Evolutionary conservation across 2,329 filamentous ascomycete genomes (phyloP).

Genomic region (Exophiala aquamarina): DNA sequence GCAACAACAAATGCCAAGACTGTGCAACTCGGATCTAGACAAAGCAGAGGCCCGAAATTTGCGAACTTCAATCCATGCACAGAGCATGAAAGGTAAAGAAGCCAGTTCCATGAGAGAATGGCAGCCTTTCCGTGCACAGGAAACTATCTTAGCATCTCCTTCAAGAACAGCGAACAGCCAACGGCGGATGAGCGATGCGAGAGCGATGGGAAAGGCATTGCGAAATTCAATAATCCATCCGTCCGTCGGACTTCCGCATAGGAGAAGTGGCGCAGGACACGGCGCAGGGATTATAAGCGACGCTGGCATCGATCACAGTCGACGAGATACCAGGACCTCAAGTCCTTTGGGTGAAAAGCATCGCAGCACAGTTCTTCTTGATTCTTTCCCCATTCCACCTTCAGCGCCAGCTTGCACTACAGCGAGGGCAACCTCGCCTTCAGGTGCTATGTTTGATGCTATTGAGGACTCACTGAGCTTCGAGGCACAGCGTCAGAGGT

Average conservation of each 20-base stretch:
- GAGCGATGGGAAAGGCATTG: no score
- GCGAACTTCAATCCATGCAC: no score
- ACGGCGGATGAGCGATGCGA: no score
- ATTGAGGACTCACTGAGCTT: slow-evolving; percentile 10
- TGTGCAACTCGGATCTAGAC: no score
- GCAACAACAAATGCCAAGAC: no score
- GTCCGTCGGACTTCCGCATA: slow-evolving; percentile 35
- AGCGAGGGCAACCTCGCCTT: not conserved
- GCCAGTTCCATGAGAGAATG: no score
- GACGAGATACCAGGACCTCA: slow-evolving; percentile 38
- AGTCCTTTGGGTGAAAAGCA: slow-evolving; percentile 37
- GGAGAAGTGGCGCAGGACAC: slow-evolving; percentile 43
- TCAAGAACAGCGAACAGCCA: no score
- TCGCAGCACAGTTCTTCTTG: slow-evolving; percentile 36
- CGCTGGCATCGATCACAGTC: slow-evolving; percentile 36
- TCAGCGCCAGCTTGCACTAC: slow-evolving; percentile 1
- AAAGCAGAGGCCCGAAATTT: no score
- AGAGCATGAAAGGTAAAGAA: no score
- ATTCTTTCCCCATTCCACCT: slow-evolving; percentile 22
- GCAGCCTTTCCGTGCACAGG: no score
- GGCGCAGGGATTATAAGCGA: slow-evolving; percentile 41
- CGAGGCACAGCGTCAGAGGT: slow-evolving; percentile 19
- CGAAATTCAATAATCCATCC: no score
- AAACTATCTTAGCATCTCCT: no score
- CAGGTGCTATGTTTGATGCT: slow-evolving; percentile 3